Evolutionary conservation across 306 rosid genomes (phyloP).

Genomic region (Cyamopsis tetragonoloba): DNA sequence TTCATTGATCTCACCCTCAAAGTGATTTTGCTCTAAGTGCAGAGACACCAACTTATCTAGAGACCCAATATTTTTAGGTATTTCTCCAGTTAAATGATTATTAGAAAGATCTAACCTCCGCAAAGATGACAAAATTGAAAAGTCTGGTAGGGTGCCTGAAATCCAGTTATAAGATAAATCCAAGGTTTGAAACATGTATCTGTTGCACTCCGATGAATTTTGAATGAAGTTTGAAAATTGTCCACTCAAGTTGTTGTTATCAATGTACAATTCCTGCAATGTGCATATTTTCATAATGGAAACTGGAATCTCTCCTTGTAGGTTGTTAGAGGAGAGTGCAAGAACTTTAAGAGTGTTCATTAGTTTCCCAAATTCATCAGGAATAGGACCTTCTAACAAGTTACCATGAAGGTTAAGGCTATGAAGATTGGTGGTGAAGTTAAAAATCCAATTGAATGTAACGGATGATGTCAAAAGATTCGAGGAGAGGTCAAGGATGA

Average conservation of each 20-base stretch:
- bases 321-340: not conserved
- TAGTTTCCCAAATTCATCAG: not conserved
- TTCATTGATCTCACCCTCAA: slow-evolving; percentile 15
- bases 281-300: slow-evolving; percentile 5
- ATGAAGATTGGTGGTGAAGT: not conserved
- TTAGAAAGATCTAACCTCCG: too few relatives aligned
- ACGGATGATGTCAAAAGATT: not conserved
- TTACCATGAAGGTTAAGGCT: not conserved
- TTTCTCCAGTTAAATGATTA: too few relatives aligned
- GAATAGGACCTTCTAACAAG: not conserved
- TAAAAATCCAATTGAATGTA: not conserved
- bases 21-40: accelerated
- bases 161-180: not conserved
- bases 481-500: not conserved
- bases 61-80: not conserved
- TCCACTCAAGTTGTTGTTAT: not conserved
- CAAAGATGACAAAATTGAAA: too few relatives aligned
- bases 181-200: not conserved
- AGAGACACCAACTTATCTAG: not conserved
- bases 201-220: not conserved
- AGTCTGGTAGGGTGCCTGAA: not conserved
- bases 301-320: slow-evolving; percentile 7
- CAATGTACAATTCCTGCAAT: not conserved
- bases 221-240: not conserved
- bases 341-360: not conserved